These are phyloP conservation scores for Rhodotorula sp. DNA, from an alignment of 1,284 basidiomycete genomes.

Conservation along the genomic window DNA sequence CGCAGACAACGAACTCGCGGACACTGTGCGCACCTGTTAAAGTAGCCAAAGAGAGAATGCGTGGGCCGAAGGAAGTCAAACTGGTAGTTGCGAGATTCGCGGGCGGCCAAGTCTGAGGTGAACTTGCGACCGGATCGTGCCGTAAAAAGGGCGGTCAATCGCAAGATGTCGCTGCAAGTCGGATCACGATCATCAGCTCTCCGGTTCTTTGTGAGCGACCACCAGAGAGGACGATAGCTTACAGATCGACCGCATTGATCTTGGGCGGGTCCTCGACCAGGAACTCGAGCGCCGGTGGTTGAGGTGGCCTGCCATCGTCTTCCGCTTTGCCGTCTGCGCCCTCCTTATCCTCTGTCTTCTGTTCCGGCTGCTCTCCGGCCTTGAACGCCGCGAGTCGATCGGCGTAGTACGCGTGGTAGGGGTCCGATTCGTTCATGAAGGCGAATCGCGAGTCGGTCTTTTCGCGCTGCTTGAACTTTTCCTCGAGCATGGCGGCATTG, in stretches of 20 bases:
- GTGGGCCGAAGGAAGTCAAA: slow-evolving; percentile 96
- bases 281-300: slow-evolving; percentile 73
- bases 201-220: slow-evolving; percentile 34
- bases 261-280: slow-evolving; percentile 77
- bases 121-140: slow-evolving; percentile 87
- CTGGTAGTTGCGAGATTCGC: slow-evolving; percentile 92
- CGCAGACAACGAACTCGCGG: fast-evolving
- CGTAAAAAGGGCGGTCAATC: slow-evolving; percentile 88
- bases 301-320: slow-evolving; percentile 55
- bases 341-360: slow-evolving; percentile 38
- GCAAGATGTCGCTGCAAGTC: slow-evolving; percentile 49
- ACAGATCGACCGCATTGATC: slow-evolving; percentile 87
- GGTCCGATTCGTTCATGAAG: slow-evolving; percentile 85
- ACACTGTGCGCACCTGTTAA: slow-evolving; percentile 62
- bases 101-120: slow-evolving; percentile 75
- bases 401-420: slow-evolving; percentile 95
- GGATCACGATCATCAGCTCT: not conserved
- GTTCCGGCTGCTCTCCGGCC: slow-evolving; percentile 58
- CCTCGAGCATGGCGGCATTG: slow-evolving; percentile 84
- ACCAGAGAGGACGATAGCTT: slow-evolving; percentile 46
- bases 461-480: slow-evolving; percentile 91
- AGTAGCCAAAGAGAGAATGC: slow-evolving; percentile 93
- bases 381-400: slow-evolving; percentile 76
- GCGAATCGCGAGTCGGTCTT: slow-evolving; percentile 94
- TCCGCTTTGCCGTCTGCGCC: slow-evolving; percentile 33